These are phyloP conservation scores for Galeopsis tetrahit DNA, from an alignment of 257 asterid genomes.

Conservation along the genomic window DNA sequence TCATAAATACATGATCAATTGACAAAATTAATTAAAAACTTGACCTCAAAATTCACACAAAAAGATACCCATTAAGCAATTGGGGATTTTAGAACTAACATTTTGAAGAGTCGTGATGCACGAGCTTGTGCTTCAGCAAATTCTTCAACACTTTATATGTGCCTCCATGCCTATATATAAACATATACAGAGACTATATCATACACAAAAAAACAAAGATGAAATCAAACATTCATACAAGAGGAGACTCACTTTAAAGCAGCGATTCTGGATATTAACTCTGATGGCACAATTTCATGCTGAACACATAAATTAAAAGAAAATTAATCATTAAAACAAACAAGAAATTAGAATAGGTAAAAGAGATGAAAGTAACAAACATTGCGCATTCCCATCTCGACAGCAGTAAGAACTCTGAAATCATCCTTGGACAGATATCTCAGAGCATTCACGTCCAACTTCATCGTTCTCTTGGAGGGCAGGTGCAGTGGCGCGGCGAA, in stretches of 20 bases:
- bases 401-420: constrained; percentile 93
- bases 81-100: constrained; percentile 54
- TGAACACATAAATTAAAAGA: constrained; percentile 31
- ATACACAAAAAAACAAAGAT: background rate
- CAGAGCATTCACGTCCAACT: constrained; percentile 81
- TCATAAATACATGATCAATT: background rate
- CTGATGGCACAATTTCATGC: constrained; percentile 95
- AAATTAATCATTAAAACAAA: background rate
- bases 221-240: background rate
- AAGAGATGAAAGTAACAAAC: constrained; percentile 40
- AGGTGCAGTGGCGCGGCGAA: no score
- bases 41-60: background rate
- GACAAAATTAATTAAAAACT: background rate
- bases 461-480: constrained; percentile 47
- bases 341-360: background rate
- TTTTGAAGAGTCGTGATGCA: constrained; percentile 95
- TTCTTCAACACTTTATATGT: constrained; percentile 95
- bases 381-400: constrained; percentile 98
- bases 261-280: constrained; percentile 81
- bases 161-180: constrained; percentile 81
- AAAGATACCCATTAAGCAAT: background rate
- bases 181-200: constrained; percentile 18
- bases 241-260: constrained; percentile 61
- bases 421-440: constrained; percentile 90
- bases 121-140: constrained; percentile 91